Evolutionary conservation across 2,329 filamentous ascomycete species (phyloP).

Genomic region (Calonectria ilicicola): DNA sequence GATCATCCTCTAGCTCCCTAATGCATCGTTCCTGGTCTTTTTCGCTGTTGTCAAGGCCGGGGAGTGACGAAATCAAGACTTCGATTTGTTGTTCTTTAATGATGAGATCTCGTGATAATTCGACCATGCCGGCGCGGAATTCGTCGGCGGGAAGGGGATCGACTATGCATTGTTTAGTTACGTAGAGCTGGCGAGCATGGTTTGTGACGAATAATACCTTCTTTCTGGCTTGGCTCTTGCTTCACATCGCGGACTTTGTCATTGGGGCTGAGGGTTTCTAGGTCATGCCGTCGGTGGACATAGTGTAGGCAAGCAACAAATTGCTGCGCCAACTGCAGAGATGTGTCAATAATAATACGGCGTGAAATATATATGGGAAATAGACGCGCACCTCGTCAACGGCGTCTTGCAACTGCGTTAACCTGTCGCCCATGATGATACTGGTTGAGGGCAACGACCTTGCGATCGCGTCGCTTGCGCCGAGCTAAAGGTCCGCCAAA

Average conservation of each 20-base stretch:
- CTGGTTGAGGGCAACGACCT: slow-evolving; percentile 12
- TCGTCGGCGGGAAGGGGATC: slow-evolving; percentile 72
- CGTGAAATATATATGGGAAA: neutral
- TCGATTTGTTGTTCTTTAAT: slow-evolving; percentile 88
- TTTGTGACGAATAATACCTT: slow-evolving; percentile 52
- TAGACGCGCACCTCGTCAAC: slow-evolving; percentile 75
- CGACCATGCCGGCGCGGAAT: slow-evolving; percentile 75
- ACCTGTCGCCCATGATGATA: slow-evolving; percentile 75
- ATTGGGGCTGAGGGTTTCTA: slow-evolving; percentile 67
- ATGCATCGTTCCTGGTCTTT: slow-evolving; percentile 78
- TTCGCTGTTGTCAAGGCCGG: slow-evolving; percentile 83
- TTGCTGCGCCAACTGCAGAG: slow-evolving; percentile 72
- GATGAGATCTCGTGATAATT: slow-evolving; percentile 81
- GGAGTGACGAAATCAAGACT: slow-evolving; percentile 78
- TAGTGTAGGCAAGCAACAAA: slow-evolving; percentile 76
- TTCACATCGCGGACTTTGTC: slow-evolving; percentile 72
- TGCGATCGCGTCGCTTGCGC: neutral
- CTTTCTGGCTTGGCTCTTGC: slow-evolving; percentile 63
- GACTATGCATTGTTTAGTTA: slow-evolving; percentile 53
- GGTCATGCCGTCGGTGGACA: slow-evolving; percentile 76
- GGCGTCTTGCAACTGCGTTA: slow-evolving; percentile 88
- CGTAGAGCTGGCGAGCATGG: neutral
- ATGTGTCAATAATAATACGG: slow-evolving; percentile 10
- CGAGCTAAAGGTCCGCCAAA: neutral
- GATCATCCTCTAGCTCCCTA: slow-evolving; percentile 72